These are phyloP conservation scores for Pichia sp. DNA, from an alignment of 1,139 yeast species.

Conservation along the genomic window DNA sequence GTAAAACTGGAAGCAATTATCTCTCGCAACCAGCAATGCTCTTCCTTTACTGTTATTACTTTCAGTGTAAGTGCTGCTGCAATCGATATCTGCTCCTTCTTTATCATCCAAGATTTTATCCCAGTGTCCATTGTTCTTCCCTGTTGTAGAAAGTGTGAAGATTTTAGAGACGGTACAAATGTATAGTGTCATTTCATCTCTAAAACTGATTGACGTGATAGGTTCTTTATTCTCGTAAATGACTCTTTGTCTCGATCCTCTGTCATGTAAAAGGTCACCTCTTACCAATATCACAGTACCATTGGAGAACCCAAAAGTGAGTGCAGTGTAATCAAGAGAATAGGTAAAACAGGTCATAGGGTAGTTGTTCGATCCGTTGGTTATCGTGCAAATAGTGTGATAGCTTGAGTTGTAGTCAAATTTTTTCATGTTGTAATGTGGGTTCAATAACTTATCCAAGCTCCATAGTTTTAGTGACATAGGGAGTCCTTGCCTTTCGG, in stretches of 20 bases:
- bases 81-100: slow-evolving; percentile 69
- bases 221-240: slow-evolving; percentile 75
- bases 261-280: slow-evolving; percentile 83
- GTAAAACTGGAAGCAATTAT: slow-evolving; percentile 51
- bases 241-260: slow-evolving; percentile 84
- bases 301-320: slow-evolving; percentile 82
- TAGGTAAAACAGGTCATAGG: slow-evolving; percentile 68
- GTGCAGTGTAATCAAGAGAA: slow-evolving; percentile 54
- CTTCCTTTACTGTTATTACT: slow-evolving; percentile 32
- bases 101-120: slow-evolving; percentile 56
- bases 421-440: slow-evolving; percentile 15
- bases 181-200: slow-evolving; percentile 44
- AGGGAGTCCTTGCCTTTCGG: slow-evolving; percentile 70
- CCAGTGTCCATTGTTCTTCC: slow-evolving; percentile 69
- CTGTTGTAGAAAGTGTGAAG: slow-evolving; percentile 71
- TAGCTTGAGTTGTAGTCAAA: slow-evolving; percentile 30
- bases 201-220: slow-evolving; percentile 67
- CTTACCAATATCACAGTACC: slow-evolving; percentile 79
- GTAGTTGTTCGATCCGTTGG: slow-evolving; percentile 48
- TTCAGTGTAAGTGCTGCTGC: slow-evolving; percentile 45
- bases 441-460: slow-evolving; percentile 42
- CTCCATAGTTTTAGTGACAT: slow-evolving; percentile 71
- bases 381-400: slow-evolving; percentile 26
- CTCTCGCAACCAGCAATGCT: slow-evolving; percentile 50
- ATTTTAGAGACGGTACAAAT: slow-evolving; percentile 69